phyloP scores from a whole-genome alignment of 2,329 filamentous ascomycete species.

The Sclerotinia subarctica region DNA sequence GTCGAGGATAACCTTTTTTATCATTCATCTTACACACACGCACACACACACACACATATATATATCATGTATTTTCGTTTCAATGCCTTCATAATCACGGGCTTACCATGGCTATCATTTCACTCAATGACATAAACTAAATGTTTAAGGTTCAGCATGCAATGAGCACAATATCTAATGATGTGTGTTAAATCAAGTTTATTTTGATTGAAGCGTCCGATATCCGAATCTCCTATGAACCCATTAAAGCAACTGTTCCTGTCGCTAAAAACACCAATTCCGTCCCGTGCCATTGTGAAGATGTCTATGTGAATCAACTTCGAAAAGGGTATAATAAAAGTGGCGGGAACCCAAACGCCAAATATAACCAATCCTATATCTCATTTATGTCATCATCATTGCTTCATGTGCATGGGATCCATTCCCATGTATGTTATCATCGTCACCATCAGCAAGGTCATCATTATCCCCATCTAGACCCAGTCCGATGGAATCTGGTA shows the following conservation, averaged over 20 bases:
- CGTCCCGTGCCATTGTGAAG: background rate
- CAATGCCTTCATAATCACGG: background rate
- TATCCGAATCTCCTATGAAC: background rate
- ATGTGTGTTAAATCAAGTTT: background rate
- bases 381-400: conserved; percentile 35
- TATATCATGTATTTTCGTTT: too few species aligned
- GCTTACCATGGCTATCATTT: background rate
- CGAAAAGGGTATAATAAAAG: conserved; percentile 15
- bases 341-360: conserved; percentile 5
- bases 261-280: background rate
- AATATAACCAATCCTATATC: background rate
- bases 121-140: background rate
- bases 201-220: background rate
- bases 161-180: background rate
- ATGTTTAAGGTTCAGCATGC: background rate
- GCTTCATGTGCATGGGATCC: conserved; percentile 26
- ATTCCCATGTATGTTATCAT: conserved; percentile 31
- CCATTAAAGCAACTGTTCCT: background rate
- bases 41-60: too few species aligned
- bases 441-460: conserved; percentile 31
- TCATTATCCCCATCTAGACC: conserved; percentile 35
- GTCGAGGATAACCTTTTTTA: too few species aligned
- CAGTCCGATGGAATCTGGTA: conserved; percentile 36
- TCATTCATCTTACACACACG: too few species aligned
- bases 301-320: conserved; percentile 10